phyloP scores from a whole-genome alignment of 306 rosid species.

The Prunus mira region DNA sequence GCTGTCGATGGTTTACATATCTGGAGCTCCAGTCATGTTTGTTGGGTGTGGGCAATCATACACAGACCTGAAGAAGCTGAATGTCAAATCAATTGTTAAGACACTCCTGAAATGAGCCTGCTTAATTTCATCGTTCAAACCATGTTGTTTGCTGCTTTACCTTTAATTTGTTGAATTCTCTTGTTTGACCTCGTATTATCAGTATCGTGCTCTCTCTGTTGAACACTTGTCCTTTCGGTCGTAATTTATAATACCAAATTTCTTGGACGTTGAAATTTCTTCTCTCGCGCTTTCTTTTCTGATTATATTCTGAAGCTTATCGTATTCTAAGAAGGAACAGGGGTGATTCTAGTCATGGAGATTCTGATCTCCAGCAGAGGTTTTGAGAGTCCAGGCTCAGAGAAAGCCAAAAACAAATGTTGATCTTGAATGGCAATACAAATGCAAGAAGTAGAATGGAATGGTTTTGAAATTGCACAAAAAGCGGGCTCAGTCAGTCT shows the following conservation, averaged over 20 bases:
- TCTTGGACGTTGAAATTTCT: background rate
- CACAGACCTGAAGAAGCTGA: conserved; percentile 94
- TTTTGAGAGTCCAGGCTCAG: no score
- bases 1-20: conserved; percentile 93
- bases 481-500: no score
- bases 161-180: conserved; percentile 12
- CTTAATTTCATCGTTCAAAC: background rate
- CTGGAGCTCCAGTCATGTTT: conserved; percentile 98
- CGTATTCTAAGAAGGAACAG: no score
- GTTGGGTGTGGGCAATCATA: conserved; percentile 99
- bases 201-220: conserved; percentile 4
- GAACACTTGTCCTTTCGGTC: conserved; percentile 20
- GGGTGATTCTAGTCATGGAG: no score
- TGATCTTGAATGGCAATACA: no score
- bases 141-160: conserved; percentile 20
- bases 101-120: conserved; percentile 73
- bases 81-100: conserved; percentile 85
- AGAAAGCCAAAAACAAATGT: no score
- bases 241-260: conserved; percentile 21
- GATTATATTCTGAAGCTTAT: no score
- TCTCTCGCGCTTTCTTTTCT: background rate
- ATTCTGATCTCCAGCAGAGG: no score
- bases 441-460: no score
- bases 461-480: no score
- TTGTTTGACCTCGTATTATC: conserved; percentile 8